Base-by-base conservation (phyloP, 768 basidiomycete species). In the Termitomyces sp. region DNA sequence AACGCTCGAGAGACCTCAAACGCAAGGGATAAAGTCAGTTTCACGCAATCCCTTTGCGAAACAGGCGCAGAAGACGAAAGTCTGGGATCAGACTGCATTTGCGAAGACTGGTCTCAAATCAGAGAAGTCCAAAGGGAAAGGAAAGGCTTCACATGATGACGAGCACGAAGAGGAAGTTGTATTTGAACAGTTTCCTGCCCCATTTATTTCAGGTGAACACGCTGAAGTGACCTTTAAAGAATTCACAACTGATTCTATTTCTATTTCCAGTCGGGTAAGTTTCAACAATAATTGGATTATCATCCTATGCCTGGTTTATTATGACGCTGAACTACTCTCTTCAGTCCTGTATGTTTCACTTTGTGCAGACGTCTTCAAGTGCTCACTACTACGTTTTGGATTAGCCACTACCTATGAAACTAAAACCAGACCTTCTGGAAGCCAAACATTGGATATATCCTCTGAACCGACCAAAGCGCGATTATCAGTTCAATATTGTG, bases 401-500 rank as follows among this genome's bases (percentile, higher is more conserved):
- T 61, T 10, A 90, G 90, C 81, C 83, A 32, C 84, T 81, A 5
- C 79, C 84, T 0, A 92, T 94, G 89, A 92, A 90, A 70, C 75
- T 92, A 27, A 72, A 75, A 50, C 77, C 86, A 9, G 94, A 97
- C 67, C 75, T 83, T n/a, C 77, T 92, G 24, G 89, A 88, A 55
- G 83, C 83, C 6, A 86, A 83, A 62, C 89, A 90, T 51, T 98
- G 94, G 88, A 83, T 97, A 55, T 99, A 88, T 70, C 97, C 97
- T 3, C 77, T 90, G 14, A 98, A 98, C 67, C 79, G 83, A 34
- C 84, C 88, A 0, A 89, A 91, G 63, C 88, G 97, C 60, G 89
- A 91, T 63, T 99, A 98, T 66, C 97, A 99, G 64, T 95, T 81
- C 68, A 96, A 97, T 58, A 98, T 99, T 58, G 88, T 93, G 57